Conservation (phyloP, 805 yeast species). For the Schwanniomyces vanrijiae region DNA sequence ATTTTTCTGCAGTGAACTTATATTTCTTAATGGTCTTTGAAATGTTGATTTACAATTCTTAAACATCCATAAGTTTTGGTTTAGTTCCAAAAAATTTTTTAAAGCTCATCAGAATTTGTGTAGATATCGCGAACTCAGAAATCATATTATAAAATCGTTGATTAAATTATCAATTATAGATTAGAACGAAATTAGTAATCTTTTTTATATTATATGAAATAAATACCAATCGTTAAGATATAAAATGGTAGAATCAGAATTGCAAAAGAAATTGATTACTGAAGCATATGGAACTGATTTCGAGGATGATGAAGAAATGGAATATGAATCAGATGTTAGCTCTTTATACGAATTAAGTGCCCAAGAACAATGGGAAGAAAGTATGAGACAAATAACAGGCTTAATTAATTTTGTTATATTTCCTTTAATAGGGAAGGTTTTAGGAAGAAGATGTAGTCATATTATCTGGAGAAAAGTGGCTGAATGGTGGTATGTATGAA, state of each 20-base stretch:
- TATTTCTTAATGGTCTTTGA: slow-evolving; percentile 1
- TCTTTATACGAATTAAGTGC: slow-evolving; percentile 40
- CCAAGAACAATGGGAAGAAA: slow-evolving; percentile 75
- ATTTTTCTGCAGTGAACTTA: slow-evolving; percentile 1
- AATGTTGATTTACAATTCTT: not conserved
- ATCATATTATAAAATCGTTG: not conserved
- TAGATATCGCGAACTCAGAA: not conserved
- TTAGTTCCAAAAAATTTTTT: not conserved
- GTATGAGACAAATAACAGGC: slow-evolving; percentile 57
- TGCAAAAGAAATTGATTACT: not conserved
- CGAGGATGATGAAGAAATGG: slow-evolving; percentile 10
- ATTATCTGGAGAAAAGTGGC: slow-evolving; percentile 37
- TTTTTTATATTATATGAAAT: too few relatives aligned
- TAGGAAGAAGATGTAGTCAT: slow-evolving; percentile 63
- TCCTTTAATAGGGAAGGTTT: slow-evolving; percentile 64
- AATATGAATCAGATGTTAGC: slow-evolving; percentile 15
- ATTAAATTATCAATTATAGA: too few relatives aligned
- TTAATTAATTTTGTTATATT: slow-evolving; percentile 58
- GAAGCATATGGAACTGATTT: slow-evolving; percentile 5
- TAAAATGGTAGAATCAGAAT: slow-evolving; percentile 4
- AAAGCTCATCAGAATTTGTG: slow-evolving; percentile 2
- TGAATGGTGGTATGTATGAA: slow-evolving; percentile 29
- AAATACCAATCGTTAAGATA: too few relatives aligned
- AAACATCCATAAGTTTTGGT: slow-evolving; percentile 3
- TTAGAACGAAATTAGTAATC: too few relatives aligned